phyloP scores from a whole-genome alignment of 202 grass and related monocot species.

The Carex sylvatica region DNA sequence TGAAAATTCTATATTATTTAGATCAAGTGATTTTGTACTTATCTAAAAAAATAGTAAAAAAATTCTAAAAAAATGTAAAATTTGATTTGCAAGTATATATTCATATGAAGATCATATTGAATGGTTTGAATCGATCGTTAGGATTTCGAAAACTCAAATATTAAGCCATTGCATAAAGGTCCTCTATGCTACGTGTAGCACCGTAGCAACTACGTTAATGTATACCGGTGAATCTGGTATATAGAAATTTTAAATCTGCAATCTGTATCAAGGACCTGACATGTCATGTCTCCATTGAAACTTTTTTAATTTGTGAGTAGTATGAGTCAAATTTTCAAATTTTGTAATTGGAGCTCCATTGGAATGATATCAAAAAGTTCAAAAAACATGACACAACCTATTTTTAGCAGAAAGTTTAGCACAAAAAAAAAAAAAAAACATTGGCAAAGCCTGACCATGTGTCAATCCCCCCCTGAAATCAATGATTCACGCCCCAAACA shows the following conservation, averaged over 20 bases:
- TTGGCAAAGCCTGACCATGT: background rate
- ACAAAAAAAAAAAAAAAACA: background rate
- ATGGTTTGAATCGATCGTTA: too few species aligned
- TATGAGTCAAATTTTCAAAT: too few species aligned
- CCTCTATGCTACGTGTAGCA: too few species aligned
- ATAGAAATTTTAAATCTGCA: background rate
- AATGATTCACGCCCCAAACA: background rate
- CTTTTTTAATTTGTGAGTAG: too few species aligned
- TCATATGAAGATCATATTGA: too few species aligned
- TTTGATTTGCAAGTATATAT: too few species aligned
- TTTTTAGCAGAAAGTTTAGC: conserved; percentile 1
- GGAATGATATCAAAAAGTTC: background rate
- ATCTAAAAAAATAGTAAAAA: too few species aligned
- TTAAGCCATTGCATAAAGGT: too few species aligned
- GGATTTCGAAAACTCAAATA: too few species aligned
- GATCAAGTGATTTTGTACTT: too few species aligned
- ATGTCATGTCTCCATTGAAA: background rate
- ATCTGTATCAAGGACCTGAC: background rate
- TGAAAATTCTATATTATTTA: too few species aligned
- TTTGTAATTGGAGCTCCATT: background rate
- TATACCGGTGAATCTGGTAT: background rate
- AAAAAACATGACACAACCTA: background rate
- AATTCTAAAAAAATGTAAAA: too few species aligned
- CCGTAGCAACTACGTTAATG: background rate
- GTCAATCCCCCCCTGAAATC: background rate